phyloP scores from a whole-genome alignment of 2,329 filamentous ascomycete species.

The Pseudopithomyces chartarum region DNA sequence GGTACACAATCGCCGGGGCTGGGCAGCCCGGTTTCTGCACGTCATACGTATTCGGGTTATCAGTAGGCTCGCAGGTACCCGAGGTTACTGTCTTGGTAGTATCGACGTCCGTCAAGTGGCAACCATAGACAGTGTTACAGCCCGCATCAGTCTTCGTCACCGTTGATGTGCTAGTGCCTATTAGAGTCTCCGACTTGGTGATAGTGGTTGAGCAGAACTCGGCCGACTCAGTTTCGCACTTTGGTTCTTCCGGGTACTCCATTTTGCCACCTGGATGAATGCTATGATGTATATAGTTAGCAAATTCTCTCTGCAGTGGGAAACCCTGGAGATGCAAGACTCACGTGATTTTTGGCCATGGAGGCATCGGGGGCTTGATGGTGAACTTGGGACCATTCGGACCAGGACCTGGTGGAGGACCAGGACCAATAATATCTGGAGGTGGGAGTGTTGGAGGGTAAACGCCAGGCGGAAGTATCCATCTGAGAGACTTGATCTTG shows the following conservation, averaged over 20 bases:
- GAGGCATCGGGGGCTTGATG: not conserved
- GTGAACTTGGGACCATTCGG: not conserved
- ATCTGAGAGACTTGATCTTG: slow-evolving; percentile 1
- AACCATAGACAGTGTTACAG: not conserved
- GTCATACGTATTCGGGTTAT: not conserved
- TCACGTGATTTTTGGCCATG: slow-evolving; percentile 1
- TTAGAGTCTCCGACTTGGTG: slow-evolving; percentile 1
- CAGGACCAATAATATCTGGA: not conserved
- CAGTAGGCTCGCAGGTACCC: not conserved
- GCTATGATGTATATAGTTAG: no score
- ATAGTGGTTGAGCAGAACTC: not conserved
- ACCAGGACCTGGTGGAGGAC: not conserved
- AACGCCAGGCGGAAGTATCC: not conserved
- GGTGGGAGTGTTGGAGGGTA: not conserved
- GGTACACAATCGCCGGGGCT: not conserved
- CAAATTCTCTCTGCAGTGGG: not conserved
- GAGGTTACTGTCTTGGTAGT: not conserved
- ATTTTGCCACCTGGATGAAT: not conserved
- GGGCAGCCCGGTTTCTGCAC: not conserved
- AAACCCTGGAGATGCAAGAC: no score
- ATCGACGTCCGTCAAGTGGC: not conserved
- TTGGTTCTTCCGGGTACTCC: not conserved
- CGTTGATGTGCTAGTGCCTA: not conserved
- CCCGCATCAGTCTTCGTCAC: not conserved
- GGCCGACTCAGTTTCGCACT: not conserved